Conservation (phyloP, 2,329 filamentous ascomycete genomes). For the Microsporum audouinii region DNA sequence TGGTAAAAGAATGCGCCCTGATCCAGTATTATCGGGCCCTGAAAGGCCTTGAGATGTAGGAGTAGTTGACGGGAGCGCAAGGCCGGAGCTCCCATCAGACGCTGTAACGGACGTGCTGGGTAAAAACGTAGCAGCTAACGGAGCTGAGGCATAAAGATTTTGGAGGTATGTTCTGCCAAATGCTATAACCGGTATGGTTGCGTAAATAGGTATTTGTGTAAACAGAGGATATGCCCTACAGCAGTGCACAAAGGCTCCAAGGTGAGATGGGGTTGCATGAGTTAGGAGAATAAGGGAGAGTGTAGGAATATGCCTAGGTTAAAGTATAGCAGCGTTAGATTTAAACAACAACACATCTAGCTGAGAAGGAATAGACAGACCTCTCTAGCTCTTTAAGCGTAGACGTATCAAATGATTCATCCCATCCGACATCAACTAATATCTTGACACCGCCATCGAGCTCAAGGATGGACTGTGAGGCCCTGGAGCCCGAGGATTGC, state of each 20-base stretch:
- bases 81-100: constrained; percentile 22
- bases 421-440: constrained; percentile 90
- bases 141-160: constrained; percentile 83
- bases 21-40: constrained; percentile 16
- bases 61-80: constrained; percentile 20
- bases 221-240: constrained; percentile 94
- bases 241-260: constrained; percentile 89
- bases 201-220: constrained; percentile 84
- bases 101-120: constrained; percentile 53
- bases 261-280: constrained; percentile 80
- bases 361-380: constrained; percentile 38
- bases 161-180: constrained; percentile 82
- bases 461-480: constrained; percentile 90
- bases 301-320: constrained; percentile 67
- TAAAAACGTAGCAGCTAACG: constrained; percentile 75
- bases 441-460: constrained; percentile 95
- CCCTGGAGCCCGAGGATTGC: constrained; percentile 64
- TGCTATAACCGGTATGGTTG: constrained; percentile 84
- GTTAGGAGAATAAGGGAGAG: constrained; percentile 89
- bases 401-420: constrained; percentile 72
- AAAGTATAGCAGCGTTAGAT: background rate
- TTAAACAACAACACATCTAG: background rate
- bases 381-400: constrained; percentile 83
- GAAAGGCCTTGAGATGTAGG: constrained; percentile 22
- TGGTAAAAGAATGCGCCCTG: constrained; percentile 44